Percentiles rank a stretch among this genome's conserved stretches.
phyloP scores from a whole-genome alignment of 495 filamentous ascomycete genomes.

The Penicillium pulvis region DNA sequence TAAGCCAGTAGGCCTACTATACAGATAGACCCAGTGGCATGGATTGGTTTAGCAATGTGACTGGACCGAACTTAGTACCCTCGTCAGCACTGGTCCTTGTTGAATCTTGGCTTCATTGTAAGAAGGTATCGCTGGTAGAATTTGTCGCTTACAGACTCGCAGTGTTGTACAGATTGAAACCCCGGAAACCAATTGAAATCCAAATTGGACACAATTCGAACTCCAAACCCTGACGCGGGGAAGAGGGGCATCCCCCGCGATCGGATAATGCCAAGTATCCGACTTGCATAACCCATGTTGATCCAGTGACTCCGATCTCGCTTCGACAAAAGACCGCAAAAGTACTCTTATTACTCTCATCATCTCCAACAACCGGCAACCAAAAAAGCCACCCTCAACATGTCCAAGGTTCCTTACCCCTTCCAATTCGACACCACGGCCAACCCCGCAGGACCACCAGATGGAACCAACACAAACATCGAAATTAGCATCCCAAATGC shows the following conservation, averaged over 20 bases:
- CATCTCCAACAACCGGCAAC: not conserved
- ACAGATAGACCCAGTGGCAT: not conserved
- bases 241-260: slow-evolving; percentile 4
- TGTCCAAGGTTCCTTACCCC: slow-evolving; percentile 33
- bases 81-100: not conserved
- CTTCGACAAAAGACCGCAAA: not conserved
- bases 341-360: too few relatives aligned
- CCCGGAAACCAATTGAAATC: not conserved
- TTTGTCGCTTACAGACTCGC: not conserved
- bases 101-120: not conserved
- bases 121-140: not conserved
- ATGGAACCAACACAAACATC: slow-evolving; percentile 16
- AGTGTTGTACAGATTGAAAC: not conserved
- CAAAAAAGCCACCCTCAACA: not conserved
- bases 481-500: slow-evolving; percentile 26
- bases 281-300: not conserved
- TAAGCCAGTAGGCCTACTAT: too few relatives aligned
- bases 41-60: slow-evolving; percentile 4
- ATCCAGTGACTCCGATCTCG: not conserved
- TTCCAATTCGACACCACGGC: slow-evolving; percentile 30
- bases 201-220: not conserved
- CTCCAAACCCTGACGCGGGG: not conserved
- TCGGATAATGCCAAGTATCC: slow-evolving; percentile 1
- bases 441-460: slow-evolving; percentile 8
- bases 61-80: not conserved